Evolutionary conservation across 305 asterid species (phyloP).

Genomic region (Fraxinus nigra): DNA sequence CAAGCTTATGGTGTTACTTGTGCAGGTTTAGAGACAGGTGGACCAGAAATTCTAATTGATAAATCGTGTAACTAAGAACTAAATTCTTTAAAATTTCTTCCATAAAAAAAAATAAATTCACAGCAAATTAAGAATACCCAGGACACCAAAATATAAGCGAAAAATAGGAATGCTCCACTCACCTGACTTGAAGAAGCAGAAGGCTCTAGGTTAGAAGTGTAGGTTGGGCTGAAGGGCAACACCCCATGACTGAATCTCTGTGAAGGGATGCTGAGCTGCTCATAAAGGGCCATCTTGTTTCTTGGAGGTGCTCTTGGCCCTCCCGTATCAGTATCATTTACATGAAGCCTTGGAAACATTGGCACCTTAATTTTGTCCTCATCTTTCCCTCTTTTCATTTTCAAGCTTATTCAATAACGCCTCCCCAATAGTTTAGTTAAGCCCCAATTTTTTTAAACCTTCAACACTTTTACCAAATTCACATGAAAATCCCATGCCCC

Average conservation of each 20-base stretch:
- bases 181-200: conserved; percentile 57
- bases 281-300: conserved; percentile 97
- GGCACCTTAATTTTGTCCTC: conserved; percentile 76
- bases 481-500: conserved; percentile 13
- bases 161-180: conserved; percentile 13
- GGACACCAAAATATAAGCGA: background rate
- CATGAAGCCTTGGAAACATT: conserved; percentile 95
- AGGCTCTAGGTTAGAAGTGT: conserved; percentile 33
- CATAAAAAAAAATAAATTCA: background rate
- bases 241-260: conserved; percentile 50
- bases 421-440: conserved; percentile 1
- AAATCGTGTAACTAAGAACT: background rate
- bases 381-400: conserved; percentile 74
- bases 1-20: background rate
- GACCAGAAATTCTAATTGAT: background rate
- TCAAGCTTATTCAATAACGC: conserved; percentile 8
- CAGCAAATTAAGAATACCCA: background rate
- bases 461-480: conserved; percentile 14
- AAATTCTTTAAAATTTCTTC: background rate
- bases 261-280: conserved; percentile 89
- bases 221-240: conserved; percentile 27
- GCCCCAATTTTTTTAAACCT: conserved; percentile 4
- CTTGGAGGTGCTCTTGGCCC: conserved; percentile 99
- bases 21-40: background rate
- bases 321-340: conserved; percentile 85